Base-by-base conservation (phyloP, 2,329 filamentous ascomycete species). In the Cladosporium sp. region DNA sequence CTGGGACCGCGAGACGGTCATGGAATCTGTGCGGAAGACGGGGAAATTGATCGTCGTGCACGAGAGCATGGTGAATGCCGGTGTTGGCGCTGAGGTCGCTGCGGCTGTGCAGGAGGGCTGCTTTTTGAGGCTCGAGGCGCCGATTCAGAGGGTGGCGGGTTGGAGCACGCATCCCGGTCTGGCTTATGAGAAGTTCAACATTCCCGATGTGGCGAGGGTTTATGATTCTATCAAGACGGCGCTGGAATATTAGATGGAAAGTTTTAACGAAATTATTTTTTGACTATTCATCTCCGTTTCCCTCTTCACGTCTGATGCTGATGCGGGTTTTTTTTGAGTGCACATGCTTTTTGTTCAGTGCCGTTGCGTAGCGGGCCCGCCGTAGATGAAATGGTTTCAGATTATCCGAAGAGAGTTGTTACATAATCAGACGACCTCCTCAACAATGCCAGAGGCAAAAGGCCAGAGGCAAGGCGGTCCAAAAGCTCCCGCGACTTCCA, bases 11-110 rank as follows among this genome's bases (percentile, higher is more conserved):
- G 77, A 85, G 64, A 86, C 86, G 0, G 79, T 96, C 1, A 75
- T 95, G 53, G 74, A 84, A 47, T 95, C 90, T 56, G 91, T 95
- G 12, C 81, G 79, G 59, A 95, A 93, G 74, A 95, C 91, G 0
- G 90, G 91, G 0, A 73, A 88, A 53, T 89, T 86, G 33, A 79
- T 96, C 49, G 85, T 96, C 1, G 91, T 96, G 6, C 91, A 96
- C 64, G 91, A 96, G 70, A 84, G 88, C 51, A 94, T 93, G 86
- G 78, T 91, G 56, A 95, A 95, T 61, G 86, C 86, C 6, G 91
- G 91, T 12, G 80, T 95, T 13, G 91, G 91, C 2, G 90, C 91
- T 4, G 90, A 95, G 64, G 84, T 96, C 1, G 88, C 91, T 1
- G 88, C 90, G 0, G 86, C 86, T 1, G 87, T 96, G 45, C 90